phyloP scores from a whole-genome alignment of 805 yeast species.

The Danielia oregonensis region DNA sequence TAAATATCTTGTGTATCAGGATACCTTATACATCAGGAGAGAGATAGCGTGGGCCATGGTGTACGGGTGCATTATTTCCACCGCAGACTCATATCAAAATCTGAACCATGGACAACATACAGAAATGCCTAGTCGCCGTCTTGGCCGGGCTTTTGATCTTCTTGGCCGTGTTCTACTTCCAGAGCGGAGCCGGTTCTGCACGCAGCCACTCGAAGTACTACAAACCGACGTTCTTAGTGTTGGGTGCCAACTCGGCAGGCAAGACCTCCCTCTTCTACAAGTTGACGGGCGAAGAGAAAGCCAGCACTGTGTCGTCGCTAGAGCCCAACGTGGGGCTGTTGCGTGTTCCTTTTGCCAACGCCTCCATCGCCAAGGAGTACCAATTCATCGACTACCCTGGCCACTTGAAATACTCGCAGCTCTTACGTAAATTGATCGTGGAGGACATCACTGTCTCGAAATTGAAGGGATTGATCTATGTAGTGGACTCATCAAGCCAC shows the following conservation, averaged over 20 bases:
- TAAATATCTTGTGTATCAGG: no score
- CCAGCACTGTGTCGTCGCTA: slow-evolving; percentile 34
- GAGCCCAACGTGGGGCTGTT: slow-evolving; percentile 31
- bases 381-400: slow-evolving; percentile 84
- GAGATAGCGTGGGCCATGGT: no score
- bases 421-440: slow-evolving; percentile 48
- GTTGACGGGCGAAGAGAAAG: slow-evolving; percentile 10
- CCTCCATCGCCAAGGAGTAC: slow-evolving; percentile 33
- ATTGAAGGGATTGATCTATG: slow-evolving; percentile 65
- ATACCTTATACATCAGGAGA: no score
- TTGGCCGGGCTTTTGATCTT: slow-evolving; percentile 13
- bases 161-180: slow-evolving; percentile 8
- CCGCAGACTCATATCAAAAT: no score
- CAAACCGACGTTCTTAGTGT: slow-evolving; percentile 56
- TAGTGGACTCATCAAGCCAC: slow-evolving; percentile 70
- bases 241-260: slow-evolving; percentile 64
- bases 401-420: slow-evolving; percentile 66
- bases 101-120: slow-evolving; percentile 15
- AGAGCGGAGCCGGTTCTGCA: slow-evolving; percentile 2
- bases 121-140: slow-evolving; percentile 11
- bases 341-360: slow-evolving; percentile 31
- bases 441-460: slow-evolving; percentile 34
- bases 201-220: slow-evolving; percentile 12
- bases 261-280: slow-evolving; percentile 56
- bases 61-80: background rate